Conservation (phyloP, 345 rosid genomes). For the Sisymbrium altissimum region DNA sequence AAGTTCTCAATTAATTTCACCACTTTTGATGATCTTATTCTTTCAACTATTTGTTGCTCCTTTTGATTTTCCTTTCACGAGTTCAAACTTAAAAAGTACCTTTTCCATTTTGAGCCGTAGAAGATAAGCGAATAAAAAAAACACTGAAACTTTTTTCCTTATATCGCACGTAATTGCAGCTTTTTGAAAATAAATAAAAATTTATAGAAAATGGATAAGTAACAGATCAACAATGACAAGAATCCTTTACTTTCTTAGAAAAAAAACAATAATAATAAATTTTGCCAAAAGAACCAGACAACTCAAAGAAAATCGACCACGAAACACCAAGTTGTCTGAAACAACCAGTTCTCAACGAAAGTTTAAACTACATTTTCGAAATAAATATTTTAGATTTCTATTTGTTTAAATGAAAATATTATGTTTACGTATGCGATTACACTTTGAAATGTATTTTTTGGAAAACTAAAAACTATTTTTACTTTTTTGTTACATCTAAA, state of each 20-base stretch:
- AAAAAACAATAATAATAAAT: not conserved
- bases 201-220: not conserved
- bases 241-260: not conserved
- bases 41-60: constrained; percentile 4
- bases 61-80: not conserved
- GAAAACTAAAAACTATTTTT: not conserved
- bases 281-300: not conserved
- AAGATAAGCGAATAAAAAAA: constrained; percentile 20
- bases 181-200: not conserved
- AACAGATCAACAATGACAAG: not conserved
- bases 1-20: not conserved
- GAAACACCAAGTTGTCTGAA: too few relatives aligned
- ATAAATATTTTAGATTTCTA: not conserved
- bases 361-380: not conserved
- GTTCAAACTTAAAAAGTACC: not conserved
- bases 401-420: not conserved
- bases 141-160: not conserved
- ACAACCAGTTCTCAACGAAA: too few relatives aligned
- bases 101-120: not conserved
- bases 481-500: not conserved
- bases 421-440: not conserved
- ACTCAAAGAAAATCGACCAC: not conserved
- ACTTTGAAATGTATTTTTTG: not conserved
- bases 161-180: not conserved
- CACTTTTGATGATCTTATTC: not conserved